Base-by-base conservation (phyloP, 352 stramenopile species). In the Globisporangium nodosum region DNA sequence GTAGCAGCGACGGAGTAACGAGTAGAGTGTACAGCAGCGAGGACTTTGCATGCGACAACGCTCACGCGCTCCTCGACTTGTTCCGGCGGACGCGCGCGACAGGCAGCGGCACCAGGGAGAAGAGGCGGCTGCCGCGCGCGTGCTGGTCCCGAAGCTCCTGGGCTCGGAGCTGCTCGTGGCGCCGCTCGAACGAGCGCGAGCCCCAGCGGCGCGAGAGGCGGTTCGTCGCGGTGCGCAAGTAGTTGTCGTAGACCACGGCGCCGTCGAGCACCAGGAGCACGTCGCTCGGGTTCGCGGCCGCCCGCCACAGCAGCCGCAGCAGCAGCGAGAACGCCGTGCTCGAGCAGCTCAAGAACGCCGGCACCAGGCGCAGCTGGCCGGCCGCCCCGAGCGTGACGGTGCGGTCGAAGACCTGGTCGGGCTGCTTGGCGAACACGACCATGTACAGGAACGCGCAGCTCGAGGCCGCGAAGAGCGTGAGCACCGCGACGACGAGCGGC, bases 191-290 rank as follows among this genome's bases (percentile, higher is more conserved):
- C 6, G 33, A 12, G 33, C 5, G 33, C 33, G 33, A 37, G 5
- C 33, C 33, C 33, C 33, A 37, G 4, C 33, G 33, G 33, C 33
- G 33, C 33, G 33, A 37, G 9, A 37, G 33, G 33, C 33, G 33
- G 33, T 37, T 37, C 33, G 33, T 11, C 33, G 33, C 33, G 33
- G 33, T 37, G 6, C 33, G 42, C 16, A 58, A 31, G 43, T 56
- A 56, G 31, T 59, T 67, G 15, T 58, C 55, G 21, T 65, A 71
- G 15, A 65, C 52, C 13, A 76, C 62, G 12, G 54, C 47, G 12
- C 65, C 68, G 8, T 68, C 54, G 5, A 73, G 49, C 21, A 67
- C 33, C 9, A 76, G 16, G 7, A 76, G 53, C 24, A 71, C 69
- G 6, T 65, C 42, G 21, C 39, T 37, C 33, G 30, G 37, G 9